Evolutionary conservation across 2,329 filamentous ascomycete genomes (phyloP), one percentile per base, ranked within the genome.

Genomic region (Cytospora piceae): DNA sequence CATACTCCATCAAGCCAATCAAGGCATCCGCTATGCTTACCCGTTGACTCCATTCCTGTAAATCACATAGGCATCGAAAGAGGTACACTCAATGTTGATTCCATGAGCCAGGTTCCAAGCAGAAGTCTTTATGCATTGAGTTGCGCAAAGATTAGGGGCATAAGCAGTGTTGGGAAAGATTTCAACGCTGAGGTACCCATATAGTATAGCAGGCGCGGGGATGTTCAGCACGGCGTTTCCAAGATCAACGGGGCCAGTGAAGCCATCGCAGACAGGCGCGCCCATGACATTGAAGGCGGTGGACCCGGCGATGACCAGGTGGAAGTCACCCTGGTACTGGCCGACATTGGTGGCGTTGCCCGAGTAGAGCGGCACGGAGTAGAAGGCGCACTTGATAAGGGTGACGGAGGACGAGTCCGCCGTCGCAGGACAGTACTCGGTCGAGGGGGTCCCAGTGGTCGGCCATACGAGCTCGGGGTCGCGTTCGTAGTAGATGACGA

Each of bases 181-280:
- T 69, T 73, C 72, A 32, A 70, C 61, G 15, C 73, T 70, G 62
- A 77, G 73, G 63, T 72, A 76, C 20, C 72, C 76, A 34, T 73
- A 67, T 9, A 71, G 68, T 5, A 66, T 64, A 55, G 72, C 72
- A 52, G 70, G 69, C 14, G 67, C 60, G 3, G 74, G 72, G 0
- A 71, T 74, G 49, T 74, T 71, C 67, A 76, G 74, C 22, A 73
- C 65, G 8, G 64, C 66, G 37, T 74, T 70, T 9, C 71, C 71
- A 17, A 73, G 67, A 34, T 55, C 14, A 12, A 67, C 24, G 12
- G 72, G 31, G 27, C 65, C 68, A 27, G 58, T n/a, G 37, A 62
- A 69, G 29, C 65, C 61, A 27, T 58, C 53, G 14, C 70, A n/a
- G 22, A 46, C 17, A 29, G 61, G 59, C 4, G 51, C 63, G 14